Percentiles rank a stretch among this genome's conserved stretches.
Evolutionary conservation across 768 basidiomycete species (phyloP).

Genomic region (Russula virescens): DNA sequence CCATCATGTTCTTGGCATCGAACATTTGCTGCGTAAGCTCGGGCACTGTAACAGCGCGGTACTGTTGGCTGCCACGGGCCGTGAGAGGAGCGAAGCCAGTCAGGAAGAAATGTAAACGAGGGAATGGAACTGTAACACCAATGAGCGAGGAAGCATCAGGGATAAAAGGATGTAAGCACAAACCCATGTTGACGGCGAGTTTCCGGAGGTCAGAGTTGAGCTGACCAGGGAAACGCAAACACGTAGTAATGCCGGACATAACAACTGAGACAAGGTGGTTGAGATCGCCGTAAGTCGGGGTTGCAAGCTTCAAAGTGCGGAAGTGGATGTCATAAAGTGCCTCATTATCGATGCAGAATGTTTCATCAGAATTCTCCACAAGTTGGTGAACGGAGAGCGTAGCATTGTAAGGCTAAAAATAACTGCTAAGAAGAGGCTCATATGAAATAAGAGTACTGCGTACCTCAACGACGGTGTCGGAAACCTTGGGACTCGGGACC

Average conservation of each 20-base stretch:
- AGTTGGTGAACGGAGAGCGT: slow-evolving; percentile 98
- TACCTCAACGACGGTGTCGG: slow-evolving; percentile 97
- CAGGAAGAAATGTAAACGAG: slow-evolving; percentile 99
- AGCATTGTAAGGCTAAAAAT: slow-evolving; percentile 86
- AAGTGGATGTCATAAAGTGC: slow-evolving; percentile 99
- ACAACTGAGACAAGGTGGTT: slow-evolving; percentile 97
- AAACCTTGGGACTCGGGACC: slow-evolving; percentile 94
- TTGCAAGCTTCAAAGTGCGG: slow-evolving; percentile 92
- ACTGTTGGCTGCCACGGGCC: slow-evolving; percentile 89
- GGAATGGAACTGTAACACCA: slow-evolving; percentile 73
- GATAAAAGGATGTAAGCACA: slow-evolving; percentile 28
- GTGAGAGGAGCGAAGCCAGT: slow-evolving; percentile 94
- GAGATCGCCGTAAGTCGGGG: slow-evolving; percentile 95
- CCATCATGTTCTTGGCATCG: slow-evolving; percentile 99
- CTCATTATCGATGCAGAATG: slow-evolving; percentile 99
- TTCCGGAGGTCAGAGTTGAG: slow-evolving; percentile 98
- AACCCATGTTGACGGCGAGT: slow-evolving; percentile 98
- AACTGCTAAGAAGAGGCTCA: neutral
- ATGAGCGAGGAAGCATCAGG: slow-evolving; percentile 5
- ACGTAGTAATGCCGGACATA: slow-evolving; percentile 98
- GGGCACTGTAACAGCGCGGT: slow-evolving; percentile 94
- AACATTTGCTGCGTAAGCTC: slow-evolving; percentile 99
- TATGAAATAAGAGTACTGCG: neutral
- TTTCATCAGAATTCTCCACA: slow-evolving; percentile 99
- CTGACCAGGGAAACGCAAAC: slow-evolving; percentile 99